Evolutionary conservation across 108 stramenopile species (phyloP), one percentile per base, ranked within the genome.

Genomic region (Cyclotella baltica): DNA sequence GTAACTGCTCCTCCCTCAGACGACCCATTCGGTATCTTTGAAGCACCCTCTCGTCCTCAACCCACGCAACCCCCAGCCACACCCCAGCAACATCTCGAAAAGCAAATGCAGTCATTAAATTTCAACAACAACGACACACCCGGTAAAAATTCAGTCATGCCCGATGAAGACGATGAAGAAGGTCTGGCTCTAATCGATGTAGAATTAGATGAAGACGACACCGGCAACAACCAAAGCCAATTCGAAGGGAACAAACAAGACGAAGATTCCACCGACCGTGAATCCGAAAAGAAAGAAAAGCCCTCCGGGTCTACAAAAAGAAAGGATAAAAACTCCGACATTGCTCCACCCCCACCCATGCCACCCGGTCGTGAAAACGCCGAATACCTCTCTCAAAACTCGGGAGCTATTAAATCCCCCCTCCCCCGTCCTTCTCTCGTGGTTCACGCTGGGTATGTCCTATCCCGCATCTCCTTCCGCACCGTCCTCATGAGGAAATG

Each of bases 401-500:
- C 88, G 15, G 80, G 78, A 28, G 70, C 57, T 9, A 77, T 77
- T 6, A 78, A 88, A 3, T 88, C 92, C 6, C 85, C 90, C 19
- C 85, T 96, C 3, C 95, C 95, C 52, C 78, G 86, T 82, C 81
- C 83, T 9, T 82, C 87, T 28, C 70, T 88, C 22, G 90, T 96
- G 46, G 71, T 75, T 13, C 90, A 91, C 59, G 75, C 79, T n/a
- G 96, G 96, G 5, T 94, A 83, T 51, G 90, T 94, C 35, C 69
- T 96, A 28, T 86, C 92, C 5, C 84, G 96, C 25, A 96, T 94
- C 62, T 92, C 92, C 28, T 93, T 94, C 67, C 89, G 96, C 6
- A 96, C 96, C 9, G 92, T 96, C 67, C 72, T 96, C 8, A 81
- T 94, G 80, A 90, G 94, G 58, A 96, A 94, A 65, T 96, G 96